phyloP scores from a whole-genome alignment of 2,329 filamentous ascomycete genomes.

The Fusarium musae region DNA sequence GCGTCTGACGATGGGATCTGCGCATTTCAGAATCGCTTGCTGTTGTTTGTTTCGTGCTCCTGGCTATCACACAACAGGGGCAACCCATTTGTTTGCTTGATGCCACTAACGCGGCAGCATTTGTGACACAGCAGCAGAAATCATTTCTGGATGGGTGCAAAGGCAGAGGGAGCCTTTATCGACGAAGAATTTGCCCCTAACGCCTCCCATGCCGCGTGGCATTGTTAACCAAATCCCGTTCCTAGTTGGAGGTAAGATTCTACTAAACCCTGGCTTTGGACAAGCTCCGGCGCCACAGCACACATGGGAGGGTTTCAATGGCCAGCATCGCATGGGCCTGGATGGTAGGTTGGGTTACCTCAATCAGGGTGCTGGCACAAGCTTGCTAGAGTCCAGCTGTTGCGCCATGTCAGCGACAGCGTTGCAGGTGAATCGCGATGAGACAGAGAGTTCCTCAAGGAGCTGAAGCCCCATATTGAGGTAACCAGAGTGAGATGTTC shows the following conservation, averaged over 20 bases:
- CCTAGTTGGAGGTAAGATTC: not conserved
- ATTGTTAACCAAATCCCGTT: slow-evolving; percentile 11
- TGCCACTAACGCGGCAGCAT: slow-evolving; percentile 14
- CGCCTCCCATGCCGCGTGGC: slow-evolving; percentile 27
- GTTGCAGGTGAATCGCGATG: slow-evolving; percentile 4
- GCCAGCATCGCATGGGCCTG: slow-evolving; percentile 4
- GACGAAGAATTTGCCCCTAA: slow-evolving; percentile 4
- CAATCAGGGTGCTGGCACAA: slow-evolving; percentile 20
- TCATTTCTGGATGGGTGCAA: slow-evolving; percentile 8
- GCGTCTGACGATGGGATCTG: slow-evolving; percentile 20
- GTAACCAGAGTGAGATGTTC: slow-evolving; percentile 4
- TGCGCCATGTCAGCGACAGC: slow-evolving; percentile 10
- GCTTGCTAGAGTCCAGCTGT: slow-evolving; percentile 6
- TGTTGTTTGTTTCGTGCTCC: slow-evolving; percentile 1
- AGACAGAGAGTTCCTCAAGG: slow-evolving; percentile 17
- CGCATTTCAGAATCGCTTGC: not conserved
- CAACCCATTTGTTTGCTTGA: slow-evolving; percentile 14
- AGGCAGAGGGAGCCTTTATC: slow-evolving; percentile 7
- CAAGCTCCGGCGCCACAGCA: slow-evolving; percentile 26
- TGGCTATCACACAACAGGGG: not conserved
- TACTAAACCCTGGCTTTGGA: slow-evolving; percentile 8
- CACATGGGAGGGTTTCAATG: slow-evolving; percentile 32
- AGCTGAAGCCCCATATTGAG: slow-evolving; percentile 33
- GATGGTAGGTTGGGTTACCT: slow-evolving; percentile 27
- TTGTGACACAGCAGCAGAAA: slow-evolving; percentile 1